Conservation (phyloP, 768 basidiomycete genomes). For the Mycena capillaripes region DNA sequence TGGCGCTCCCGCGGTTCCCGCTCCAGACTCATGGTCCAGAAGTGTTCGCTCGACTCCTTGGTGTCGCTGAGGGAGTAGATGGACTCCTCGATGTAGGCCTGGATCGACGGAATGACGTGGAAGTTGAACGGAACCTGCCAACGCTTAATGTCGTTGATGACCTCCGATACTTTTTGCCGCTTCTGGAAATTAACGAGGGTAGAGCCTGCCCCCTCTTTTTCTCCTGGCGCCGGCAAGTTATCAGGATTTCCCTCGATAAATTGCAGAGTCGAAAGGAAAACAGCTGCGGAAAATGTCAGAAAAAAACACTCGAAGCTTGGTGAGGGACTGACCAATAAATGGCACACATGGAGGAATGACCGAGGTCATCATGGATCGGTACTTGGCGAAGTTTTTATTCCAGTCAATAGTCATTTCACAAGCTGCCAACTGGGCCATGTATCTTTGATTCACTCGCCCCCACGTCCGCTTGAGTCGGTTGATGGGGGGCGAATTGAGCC, state of each 20-base stretch:
- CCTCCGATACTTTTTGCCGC: constrained; percentile 94
- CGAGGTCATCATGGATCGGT: constrained; percentile 84
- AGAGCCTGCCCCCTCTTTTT: constrained; percentile 7
- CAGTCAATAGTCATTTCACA: constrained; percentile 94
- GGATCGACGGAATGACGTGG: constrained; percentile 73
- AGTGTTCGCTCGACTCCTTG: constrained; percentile 77
- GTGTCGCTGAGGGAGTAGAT: constrained; percentile 80
- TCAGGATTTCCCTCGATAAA: constrained; percentile 98
- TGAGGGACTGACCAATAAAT: constrained; percentile 81
- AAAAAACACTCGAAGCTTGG: constrained; percentile 12
- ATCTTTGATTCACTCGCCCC: constrained; percentile 86
- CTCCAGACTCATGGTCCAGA: constrained; percentile 89
- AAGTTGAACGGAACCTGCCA: constrained; percentile 97
- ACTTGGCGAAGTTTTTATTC: constrained; percentile 94
- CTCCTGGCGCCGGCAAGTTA: constrained; percentile 60
- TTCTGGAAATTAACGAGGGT: constrained; percentile 96
- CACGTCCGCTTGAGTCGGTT: constrained; percentile 93
- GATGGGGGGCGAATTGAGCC: constrained; percentile 93
- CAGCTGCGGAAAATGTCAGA: constrained; percentile 65
- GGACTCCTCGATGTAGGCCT: constrained; percentile 83
- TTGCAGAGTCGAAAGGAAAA: constrained; percentile 96
- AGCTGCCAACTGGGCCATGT: constrained; percentile 78
- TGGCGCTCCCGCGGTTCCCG: constrained; percentile 95
- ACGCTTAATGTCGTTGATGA: constrained; percentile 96
- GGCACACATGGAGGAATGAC: constrained; percentile 96